These are phyloP conservation scores for Ochromonas danica DNA, from an alignment of 108 stramenopile species.

Conservation along the genomic window DNA sequence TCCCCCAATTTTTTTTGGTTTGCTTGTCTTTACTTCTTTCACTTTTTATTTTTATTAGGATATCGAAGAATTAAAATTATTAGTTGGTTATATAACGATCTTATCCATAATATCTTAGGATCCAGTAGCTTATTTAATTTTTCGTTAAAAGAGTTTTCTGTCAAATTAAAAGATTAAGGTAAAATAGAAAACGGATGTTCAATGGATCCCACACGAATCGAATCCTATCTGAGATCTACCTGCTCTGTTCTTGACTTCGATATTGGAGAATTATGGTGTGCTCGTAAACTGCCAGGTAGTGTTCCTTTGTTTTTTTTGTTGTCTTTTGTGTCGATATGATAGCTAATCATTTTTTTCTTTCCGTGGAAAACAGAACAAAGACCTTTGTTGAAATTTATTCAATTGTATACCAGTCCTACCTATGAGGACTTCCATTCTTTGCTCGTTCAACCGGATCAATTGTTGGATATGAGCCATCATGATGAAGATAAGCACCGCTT, in stretches of 20 bases:
- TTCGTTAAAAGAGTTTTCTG: no score
- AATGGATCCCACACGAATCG: conserved; percentile 83
- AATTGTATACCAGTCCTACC: conserved; percentile 87
- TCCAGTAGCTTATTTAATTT: no score
- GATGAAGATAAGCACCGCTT: conserved; percentile 54
- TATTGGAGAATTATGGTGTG: conserved; percentile 92
- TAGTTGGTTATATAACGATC: no score
- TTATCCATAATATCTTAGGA: no score
- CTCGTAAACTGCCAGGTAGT: conserved; percentile 61
- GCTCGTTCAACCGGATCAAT: conserved; percentile 61
- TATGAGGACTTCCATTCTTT: conserved; percentile 73
- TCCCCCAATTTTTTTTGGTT: no score
- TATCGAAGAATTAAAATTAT: no score
- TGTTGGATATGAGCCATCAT: conserved; percentile 12
- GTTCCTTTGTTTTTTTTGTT: not conserved
- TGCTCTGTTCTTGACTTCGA: conserved; percentile 90
- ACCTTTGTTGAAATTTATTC: conserved; percentile 68
- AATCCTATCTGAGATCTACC: conserved; percentile 81
- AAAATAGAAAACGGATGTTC: no score
- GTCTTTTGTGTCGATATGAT: not conserved
- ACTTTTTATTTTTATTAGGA: no score
- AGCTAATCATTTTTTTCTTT: not conserved
- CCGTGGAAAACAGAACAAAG: not conserved
- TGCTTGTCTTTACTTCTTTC: no score
- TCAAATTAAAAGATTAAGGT: no score